These are phyloP conservation scores for Penicillium sp. DNA, from an alignment of 2,329 filamentous ascomycete species.

Conservation along the genomic window DNA sequence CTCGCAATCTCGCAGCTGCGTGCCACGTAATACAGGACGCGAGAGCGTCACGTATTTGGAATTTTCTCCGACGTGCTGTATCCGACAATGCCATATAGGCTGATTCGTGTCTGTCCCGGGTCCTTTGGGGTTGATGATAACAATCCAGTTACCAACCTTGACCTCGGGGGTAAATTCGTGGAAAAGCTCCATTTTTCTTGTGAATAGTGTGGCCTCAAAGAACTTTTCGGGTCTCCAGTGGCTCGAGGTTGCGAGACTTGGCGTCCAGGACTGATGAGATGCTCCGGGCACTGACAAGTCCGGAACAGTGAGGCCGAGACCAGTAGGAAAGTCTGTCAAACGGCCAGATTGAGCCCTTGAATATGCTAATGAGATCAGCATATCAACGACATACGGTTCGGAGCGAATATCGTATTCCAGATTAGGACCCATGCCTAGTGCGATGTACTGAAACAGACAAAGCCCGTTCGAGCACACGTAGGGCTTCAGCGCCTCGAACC, in stretches of 20 bases:
- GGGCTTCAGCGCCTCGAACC: conserved; percentile 57
- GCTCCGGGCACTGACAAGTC: not conserved
- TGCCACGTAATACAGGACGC: conserved; percentile 20
- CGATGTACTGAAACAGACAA: conserved; percentile 87
- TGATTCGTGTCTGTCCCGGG: conserved; percentile 7
- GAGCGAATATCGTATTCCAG: conserved; percentile 81
- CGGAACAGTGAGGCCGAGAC: conserved; percentile 58
- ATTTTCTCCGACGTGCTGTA: conserved; percentile 46
- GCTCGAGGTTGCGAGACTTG: no score
- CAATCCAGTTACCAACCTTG: conserved; percentile 56
- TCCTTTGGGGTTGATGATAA: conserved; percentile 29
- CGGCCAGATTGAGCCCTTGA: conserved; percentile 47
- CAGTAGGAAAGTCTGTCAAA: conserved; percentile 58
- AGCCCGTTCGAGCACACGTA: conserved; percentile 75
- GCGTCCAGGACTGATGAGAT: not conserved
- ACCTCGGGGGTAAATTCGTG: conserved; percentile 39
- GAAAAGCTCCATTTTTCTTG: conserved; percentile 41
- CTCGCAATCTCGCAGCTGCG: not conserved
- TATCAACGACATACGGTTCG: conserved; percentile 80
- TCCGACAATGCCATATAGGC: conserved; percentile 48
- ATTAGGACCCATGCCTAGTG: conserved; percentile 79
- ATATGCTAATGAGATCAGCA: conserved; percentile 82
- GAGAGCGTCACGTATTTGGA: conserved; percentile 49
- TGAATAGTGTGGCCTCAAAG: not conserved
- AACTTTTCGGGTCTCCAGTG: not conserved